Base-by-base conservation (phyloP, 176 grass and related monocot species). In the Pontederia paniculata region DNA sequence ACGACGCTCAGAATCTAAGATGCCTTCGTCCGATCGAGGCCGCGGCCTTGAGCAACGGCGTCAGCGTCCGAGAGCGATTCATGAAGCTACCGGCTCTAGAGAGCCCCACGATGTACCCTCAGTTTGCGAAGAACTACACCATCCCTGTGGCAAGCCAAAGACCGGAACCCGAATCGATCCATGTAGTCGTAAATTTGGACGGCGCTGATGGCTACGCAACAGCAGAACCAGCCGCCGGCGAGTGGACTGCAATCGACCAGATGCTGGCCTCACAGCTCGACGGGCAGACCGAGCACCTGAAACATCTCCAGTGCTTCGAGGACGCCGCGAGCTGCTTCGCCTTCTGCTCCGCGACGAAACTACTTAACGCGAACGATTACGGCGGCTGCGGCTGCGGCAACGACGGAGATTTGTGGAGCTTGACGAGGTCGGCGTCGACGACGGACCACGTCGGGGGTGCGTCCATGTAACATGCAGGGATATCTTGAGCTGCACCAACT, bases 391-490 rank as follows among this genome's bases (percentile, higher is more conserved):
- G 5, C 57, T 52, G 8, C 59, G 57, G 60, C 69, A 61, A 21
- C 12, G 76, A 90, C 58, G 82, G 83, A 9, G 86, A 97, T 70
- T 80, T 97, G 12, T 97, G 91, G 91, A 97, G 77, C 68, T 71
- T 90, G 21, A 81, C 91, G 23, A 63, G 78, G 61, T 83, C 78
- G 48, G 51, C 65, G 19, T 70, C 78, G 43, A n/a, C 72, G 17
- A 69, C 74, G 65, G 76, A 78, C 41, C 68, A 75, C 70, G 48
- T 89, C 67, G 73, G 76, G 17, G 70, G 77, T 54, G 65, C 60
- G 17, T 79, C 70, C 6, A 63, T 63, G 70, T 81, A 65, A 80
- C 37, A 0, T 50, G 60, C 68, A 25, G 12, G 13, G 25, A 31
- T n/a, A n/a, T 31, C 25, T 31, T 31, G 1, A 31, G 25, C 25